Evolutionary conservation across 352 stramenopile species (phyloP).

Genomic region (Pythium aristosporum): DNA sequence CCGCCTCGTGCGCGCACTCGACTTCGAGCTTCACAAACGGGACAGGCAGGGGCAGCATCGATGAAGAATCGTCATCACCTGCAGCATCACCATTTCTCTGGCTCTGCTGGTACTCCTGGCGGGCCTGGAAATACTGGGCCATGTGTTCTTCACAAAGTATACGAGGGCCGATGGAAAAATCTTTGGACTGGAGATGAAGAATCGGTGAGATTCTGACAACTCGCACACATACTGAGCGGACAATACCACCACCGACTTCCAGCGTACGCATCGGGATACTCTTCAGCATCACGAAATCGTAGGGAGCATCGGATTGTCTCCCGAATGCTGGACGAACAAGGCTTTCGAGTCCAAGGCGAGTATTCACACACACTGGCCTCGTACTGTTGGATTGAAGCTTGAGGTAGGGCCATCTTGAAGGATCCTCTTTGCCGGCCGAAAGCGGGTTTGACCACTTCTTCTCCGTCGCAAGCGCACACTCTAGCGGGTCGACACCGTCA

Average conservation of each 20-base stretch:
- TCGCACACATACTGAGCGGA: conserved; percentile 53
- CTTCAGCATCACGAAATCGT: conserved; percentile 54
- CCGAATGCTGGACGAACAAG: conserved; percentile 24
- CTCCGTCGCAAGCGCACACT: conserved; percentile 48
- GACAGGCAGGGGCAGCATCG: conserved; percentile 34
- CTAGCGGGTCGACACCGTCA: conserved; percentile 67
- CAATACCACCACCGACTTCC: conserved; percentile 59
- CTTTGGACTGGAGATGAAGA: conserved; percentile 66
- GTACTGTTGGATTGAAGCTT: conserved; percentile 72
- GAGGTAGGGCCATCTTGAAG: conserved; percentile 54
- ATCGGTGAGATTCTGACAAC: conserved; percentile 55
- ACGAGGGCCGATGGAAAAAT: conserved; percentile 54
- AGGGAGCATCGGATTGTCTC: conserved; percentile 4
- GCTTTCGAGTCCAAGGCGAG: conserved; percentile 48
- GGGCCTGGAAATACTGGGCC: conserved; percentile 44
- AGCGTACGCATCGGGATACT: conserved; percentile 62
- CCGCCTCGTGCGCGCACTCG: conserved; percentile 48
- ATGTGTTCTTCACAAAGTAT: conserved; percentile 71
- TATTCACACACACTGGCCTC: conserved; percentile 40
- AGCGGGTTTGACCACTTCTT: conserved; percentile 46
- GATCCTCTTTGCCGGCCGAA: conserved; percentile 41
- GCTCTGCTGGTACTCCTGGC: conserved; percentile 16
- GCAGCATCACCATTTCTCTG: background rate
- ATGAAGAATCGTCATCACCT: conserved; percentile 1
- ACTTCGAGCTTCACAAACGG: conserved; percentile 74